Evolutionary conservation across 2,329 filamentous ascomycete genomes (phyloP), one percentile per base, ranked within the genome.

Genomic region (Hypoxylon sp.): DNA sequence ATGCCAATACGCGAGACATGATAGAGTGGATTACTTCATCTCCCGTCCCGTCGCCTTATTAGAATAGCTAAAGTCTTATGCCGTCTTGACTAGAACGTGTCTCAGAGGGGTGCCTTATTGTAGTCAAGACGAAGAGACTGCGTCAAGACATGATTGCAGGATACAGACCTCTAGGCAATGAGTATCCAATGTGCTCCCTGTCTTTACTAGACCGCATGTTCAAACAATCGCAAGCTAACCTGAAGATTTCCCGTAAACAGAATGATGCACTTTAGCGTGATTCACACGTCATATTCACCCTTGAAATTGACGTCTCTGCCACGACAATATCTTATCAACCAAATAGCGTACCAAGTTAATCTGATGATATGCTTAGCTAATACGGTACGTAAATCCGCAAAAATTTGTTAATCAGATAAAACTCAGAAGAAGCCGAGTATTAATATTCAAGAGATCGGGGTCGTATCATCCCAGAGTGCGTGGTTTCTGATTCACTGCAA

Each of bases 1-100:
- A 43, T 46, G 13, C 50, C 60, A 64, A 61, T 71, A 63, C 68
- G 68, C 63, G 65, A 71, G 65, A 66, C 50, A 62, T 38, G 53
- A 55, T 61, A 63, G 60, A 64, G 59, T 62, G 56, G 60, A 58
- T 57, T 66, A 59, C 30, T 66, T 61, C 30, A 63, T 57, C 21
- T 63, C 48, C 11, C 19, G 36, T 67, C 21, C 48, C 17, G 17
- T 64, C 34, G 43, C 60, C 34, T 56, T 46, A 57, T 66, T 43
- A 62, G 9, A 36, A 34, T 56, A 60, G 10, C 25, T 19, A 23
- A 38, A 63, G 19, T 10, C 30, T 30, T 30, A 30, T 9, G 13
- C 30, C 11, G 17, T 57, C 30, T 60, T 38, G 34, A 32, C 43
- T 50, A 43, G 9, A 28, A 50, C 25, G 17, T 19, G 2, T 59